phyloP scores from a whole-genome alignment of 2,329 filamentous ascomycete species.

The Hypoxylon sp. region DNA sequence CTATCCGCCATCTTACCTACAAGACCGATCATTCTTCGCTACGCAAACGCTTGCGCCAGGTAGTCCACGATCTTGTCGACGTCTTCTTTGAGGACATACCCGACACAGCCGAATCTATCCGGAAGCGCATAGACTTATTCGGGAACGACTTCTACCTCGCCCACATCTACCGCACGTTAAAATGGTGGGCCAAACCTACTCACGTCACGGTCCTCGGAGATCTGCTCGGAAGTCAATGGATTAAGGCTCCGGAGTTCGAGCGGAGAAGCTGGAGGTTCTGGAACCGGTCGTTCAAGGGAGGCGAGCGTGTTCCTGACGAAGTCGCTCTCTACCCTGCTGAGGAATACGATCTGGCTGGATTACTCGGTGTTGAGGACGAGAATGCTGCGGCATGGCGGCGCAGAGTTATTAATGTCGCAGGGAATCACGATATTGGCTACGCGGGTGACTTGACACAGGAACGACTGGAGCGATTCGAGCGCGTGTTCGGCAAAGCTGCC shows the following conservation, averaged over 20 bases:
- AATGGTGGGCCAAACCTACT: conserved; percentile 88
- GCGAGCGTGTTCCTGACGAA: conserved; percentile 73
- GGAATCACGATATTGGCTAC: conserved; percentile 98
- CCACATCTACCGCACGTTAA: conserved; percentile 87
- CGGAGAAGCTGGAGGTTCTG: conserved; percentile 82
- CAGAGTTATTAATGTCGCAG: conserved; percentile 88
- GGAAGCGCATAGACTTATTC: conserved; percentile 88
- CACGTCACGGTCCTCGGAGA: conserved; percentile 93
- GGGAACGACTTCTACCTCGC: conserved; percentile 96
- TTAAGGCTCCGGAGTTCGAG: conserved; percentile 86
- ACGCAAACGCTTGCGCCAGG: conserved; percentile 66
- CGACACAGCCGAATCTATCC: conserved; percentile 73
- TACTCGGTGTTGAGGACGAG: conserved; percentile 63
- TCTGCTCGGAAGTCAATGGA: conserved; percentile 95
- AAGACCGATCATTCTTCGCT: conserved; percentile 62
- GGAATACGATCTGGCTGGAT: conserved; percentile 66
- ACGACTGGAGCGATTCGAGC: conserved; percentile 85
- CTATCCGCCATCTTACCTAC: conserved; percentile 64
- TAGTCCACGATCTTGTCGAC: conserved; percentile 72
- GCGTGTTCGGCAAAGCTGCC: conserved; percentile 87
- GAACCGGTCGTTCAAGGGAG: conserved; percentile 81
- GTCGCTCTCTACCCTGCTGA: conserved; percentile 64
- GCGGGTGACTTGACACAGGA: conserved; percentile 88
- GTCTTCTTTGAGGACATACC: conserved; percentile 78
- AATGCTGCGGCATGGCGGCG: conserved; percentile 75